Evolutionary conservation across 352 stramenopile species (phyloP), one percentile per base, ranked within the genome.

Genomic region (Albugo laibachii): DNA sequence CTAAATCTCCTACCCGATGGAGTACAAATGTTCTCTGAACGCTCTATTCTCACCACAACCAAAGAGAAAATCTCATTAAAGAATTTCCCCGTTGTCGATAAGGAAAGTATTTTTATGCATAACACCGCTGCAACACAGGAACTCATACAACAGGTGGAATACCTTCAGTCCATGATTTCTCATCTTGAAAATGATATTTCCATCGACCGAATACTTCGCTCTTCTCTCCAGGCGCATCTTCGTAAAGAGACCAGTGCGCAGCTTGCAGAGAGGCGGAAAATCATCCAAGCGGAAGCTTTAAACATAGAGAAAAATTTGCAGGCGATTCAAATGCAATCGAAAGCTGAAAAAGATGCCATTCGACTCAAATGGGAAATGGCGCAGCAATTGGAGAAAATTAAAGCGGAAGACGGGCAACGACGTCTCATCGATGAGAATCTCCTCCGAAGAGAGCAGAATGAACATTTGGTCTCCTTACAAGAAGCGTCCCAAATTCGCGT

Each of bases 101-200:
- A 91, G 39, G 69, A 85, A 42, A 64, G 74, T 16, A 57, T 96
- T 4, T 95, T 95, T 53, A 94, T 94, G 82, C 80, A 94, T 66
- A 91, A 78, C 46, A 57, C 96, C 11, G 84, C 64, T 1, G 87
- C 84, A 14, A 89, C 80, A 0, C 80, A 96, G 55, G 73, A 88
- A 47, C 57, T 96, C 2, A 62, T 80, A 24, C 53, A 70, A 16
- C 50, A 75, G 8, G 39, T 49, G 5, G 47, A 46, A 16, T 59
- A 66, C 18, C 43, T 92, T n/a, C 15, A 66, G 1, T 40, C 2
- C 2, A 49, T 80, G 0, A 43, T 55, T 1, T 13, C 51, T 27
- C 24, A 55, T 0, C 49, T 80, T 10, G n/a, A 11, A 0, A 18
- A 39, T 5, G 63, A 82, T n/a, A 3, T 10, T 31, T 3, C 24